phyloP scores from a whole-genome alignment of 225 moss, liverwort and hornwort species.

The Asterella californica region DNA sequence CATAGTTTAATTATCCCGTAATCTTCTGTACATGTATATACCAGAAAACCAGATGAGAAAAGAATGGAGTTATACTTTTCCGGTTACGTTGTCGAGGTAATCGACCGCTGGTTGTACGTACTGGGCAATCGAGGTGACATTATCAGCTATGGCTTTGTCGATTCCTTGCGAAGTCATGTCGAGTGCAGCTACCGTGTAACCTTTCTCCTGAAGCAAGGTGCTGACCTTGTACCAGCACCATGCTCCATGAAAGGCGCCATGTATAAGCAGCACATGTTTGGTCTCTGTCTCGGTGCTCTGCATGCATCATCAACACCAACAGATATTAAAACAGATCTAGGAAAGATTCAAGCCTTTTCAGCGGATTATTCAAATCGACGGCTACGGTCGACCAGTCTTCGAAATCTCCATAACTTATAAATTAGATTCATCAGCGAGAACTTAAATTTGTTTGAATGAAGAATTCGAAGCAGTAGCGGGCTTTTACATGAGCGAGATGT shows the following conservation, averaged over 20 bases:
- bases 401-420: too few relatives aligned
- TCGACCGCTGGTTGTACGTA: slow-evolving; percentile 58
- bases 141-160: slow-evolving; percentile 26
- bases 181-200: slow-evolving; percentile 28
- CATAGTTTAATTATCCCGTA: too few relatives aligned
- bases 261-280: slow-evolving; percentile 30
- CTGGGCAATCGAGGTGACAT: slow-evolving; percentile 35
- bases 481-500: too few relatives aligned
- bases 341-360: too few relatives aligned
- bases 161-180: slow-evolving; percentile 39
- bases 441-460: too few relatives aligned
- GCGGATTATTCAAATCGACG: too few relatives aligned
- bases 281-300: neutral
- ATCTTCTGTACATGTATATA: too few relatives aligned
- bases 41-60: neutral
- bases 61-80: slow-evolving; percentile 5
- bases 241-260: slow-evolving; percentile 40
- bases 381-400: too few relatives aligned
- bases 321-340: too few relatives aligned
- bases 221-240: slow-evolving; percentile 39
- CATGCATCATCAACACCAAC: too few relatives aligned
- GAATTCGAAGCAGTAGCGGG: too few relatives aligned
- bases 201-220: slow-evolving; percentile 24
- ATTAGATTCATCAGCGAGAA: too few relatives aligned
- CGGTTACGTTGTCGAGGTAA: slow-evolving; percentile 10